Evolutionary conservation across 2,329 filamentous ascomycete species (phyloP), one percentile per base, ranked within the genome.

Genomic region (Bimuria novae-zelandiae): DNA sequence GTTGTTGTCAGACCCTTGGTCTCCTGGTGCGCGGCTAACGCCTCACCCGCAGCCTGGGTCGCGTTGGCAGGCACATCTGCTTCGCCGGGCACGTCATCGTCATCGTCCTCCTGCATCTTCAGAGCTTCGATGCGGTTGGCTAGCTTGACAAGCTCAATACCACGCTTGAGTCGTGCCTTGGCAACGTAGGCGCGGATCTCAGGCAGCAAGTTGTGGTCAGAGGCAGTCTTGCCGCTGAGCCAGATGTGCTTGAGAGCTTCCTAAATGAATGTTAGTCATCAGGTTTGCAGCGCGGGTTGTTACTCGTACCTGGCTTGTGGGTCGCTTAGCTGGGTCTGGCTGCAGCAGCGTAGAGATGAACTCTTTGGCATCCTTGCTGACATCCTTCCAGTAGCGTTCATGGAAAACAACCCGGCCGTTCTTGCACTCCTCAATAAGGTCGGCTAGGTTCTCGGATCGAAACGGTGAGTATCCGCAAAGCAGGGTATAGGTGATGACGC

Each of bases 381-480:
- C 94, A 64, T 97, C 94, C 73, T 92, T 94, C 94, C 94, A 99
- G 79, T 97, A 99, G 52, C 93, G 86, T 72, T 97, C 92, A 74
- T 99, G 94, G 84, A 97, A 99, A 49, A 96, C 84, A 54, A 99
- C 89, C 45, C 87, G 84, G 35, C 86, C 89, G 56, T 84, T 86
- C 67, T 85, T 91, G 78, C 92, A 97, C 77, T 99, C 94, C 59
- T 97, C 90, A 62, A 99, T 95, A 61, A 99, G 82, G 67, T 97
- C 94, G 61, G 89, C 84, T 43, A 99, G 81, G 68, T 90, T 96
- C 79, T 99, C 94, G 57, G 92, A 94, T 63, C 94, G 88, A 84
- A 99, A 99, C 17, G 94, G 94, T 39, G 93, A 97, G 80, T 99
- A 99, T 63, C 94, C 94, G 73, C 95, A 99, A 46, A 99, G 89